Conservation (phyloP, 805 yeast genomes). For the Pichia cephalocereana region DNA sequence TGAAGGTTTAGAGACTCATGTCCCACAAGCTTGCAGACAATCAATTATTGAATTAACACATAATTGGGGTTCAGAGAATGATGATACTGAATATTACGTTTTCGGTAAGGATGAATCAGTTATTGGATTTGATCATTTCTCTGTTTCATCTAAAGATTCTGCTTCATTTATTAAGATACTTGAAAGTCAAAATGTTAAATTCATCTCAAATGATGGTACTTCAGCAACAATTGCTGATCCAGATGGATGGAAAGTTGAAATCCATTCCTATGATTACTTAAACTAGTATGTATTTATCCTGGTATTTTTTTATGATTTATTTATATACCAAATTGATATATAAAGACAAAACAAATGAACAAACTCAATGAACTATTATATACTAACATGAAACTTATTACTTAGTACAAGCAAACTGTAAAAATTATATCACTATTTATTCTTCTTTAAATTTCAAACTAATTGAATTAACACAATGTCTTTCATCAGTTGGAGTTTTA, state of each 20-base stretch:
- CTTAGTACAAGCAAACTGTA: not conserved
- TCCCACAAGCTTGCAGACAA: slow-evolving; percentile 38
- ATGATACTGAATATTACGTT: slow-evolving; percentile 64
- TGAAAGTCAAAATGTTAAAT: slow-evolving; percentile 36
- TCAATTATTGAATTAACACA: slow-evolving; percentile 84
- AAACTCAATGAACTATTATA: not conserved
- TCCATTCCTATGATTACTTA: slow-evolving; percentile 28
- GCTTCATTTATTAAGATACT: slow-evolving; percentile 43
- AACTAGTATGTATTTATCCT: slow-evolving; percentile 12
- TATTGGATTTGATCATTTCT: slow-evolving; percentile 83
- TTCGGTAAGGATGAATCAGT: slow-evolving; percentile 56
- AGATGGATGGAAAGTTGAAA: slow-evolving; percentile 80
- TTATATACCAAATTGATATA: too few species aligned
- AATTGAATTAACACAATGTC: slow-evolving; percentile 92
- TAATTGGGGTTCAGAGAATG: slow-evolving; percentile 91
- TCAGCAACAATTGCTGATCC: slow-evolving; percentile 80
- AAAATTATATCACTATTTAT: not conserved
- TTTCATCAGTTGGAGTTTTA: slow-evolving; percentile 73
- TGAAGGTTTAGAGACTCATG: slow-evolving; percentile 31
- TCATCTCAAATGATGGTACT: slow-evolving; percentile 48
- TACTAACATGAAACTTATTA: not conserved
- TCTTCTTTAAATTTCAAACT: slow-evolving; percentile 52
- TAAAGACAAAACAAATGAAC: too few species aligned
- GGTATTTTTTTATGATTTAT: not conserved
- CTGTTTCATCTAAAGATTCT: slow-evolving; percentile 61